Percentiles rank a stretch among this genome's conserved stretches.
phyloP scores from a whole-genome alignment of 495 filamentous ascomycete genomes.

The Penicillium steckii region DNA sequence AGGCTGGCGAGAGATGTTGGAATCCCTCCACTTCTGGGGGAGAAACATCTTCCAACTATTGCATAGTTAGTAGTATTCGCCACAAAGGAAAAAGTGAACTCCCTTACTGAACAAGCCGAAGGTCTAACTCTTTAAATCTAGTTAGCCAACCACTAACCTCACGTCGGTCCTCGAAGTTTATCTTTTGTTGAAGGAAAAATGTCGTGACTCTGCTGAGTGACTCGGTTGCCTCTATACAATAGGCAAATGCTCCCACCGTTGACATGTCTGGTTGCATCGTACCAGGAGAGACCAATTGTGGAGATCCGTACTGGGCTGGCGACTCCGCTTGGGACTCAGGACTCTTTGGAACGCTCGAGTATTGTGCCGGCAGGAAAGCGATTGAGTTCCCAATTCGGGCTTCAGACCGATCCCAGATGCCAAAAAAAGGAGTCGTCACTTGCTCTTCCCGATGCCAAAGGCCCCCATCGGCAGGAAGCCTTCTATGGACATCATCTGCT shows the following conservation, averaged over 20 bases:
- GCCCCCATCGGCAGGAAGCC: constrained; percentile 23
- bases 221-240: constrained; percentile 44
- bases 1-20: constrained; percentile 32
- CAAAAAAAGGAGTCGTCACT: constrained; percentile 38
- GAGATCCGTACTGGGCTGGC: constrained; percentile 12
- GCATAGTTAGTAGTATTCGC: neutral
- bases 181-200: constrained; percentile 38
- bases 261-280: constrained; percentile 13
- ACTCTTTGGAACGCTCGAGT: neutral
- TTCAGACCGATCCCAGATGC: constrained; percentile 38
- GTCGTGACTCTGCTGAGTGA: constrained; percentile 33
- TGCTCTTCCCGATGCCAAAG: constrained; percentile 31
- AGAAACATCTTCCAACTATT: constrained; percentile 44
- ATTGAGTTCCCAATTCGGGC: constrained; percentile 35
- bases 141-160: constrained; percentile 41
- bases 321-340: constrained; percentile 12
- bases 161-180: constrained; percentile 29
- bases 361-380: constrained; percentile 12
- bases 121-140: constrained; percentile 45
- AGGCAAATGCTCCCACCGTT: constrained; percentile 41
- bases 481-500: constrained; percentile 24
- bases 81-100: neutral
- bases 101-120: constrained; percentile 37
- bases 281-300: constrained; percentile 10
- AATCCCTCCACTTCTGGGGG: constrained; percentile 37